Base-by-base conservation (phyloP, 1,284 basidiomycete genomes). In the Ceratobasidium sp. region DNA sequence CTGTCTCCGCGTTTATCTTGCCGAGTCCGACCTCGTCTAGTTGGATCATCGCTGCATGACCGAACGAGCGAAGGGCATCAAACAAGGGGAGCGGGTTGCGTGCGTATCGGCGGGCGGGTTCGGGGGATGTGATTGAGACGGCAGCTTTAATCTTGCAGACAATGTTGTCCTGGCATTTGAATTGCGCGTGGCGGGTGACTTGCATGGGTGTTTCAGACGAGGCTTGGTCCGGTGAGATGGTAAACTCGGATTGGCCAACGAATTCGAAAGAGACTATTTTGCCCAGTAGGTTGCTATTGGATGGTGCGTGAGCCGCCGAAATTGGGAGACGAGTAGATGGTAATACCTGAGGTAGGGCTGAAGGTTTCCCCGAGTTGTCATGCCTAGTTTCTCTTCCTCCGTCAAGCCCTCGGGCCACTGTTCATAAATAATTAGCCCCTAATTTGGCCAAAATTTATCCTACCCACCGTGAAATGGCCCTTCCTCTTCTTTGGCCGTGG, bases 211-310 rank as follows among this genome's bases (percentile, higher is more conserved):
- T 58, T 19, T 54, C 49, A 6, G 22, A n/a, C 5, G 65, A 56
- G 16, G 65, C 65, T 3, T 56, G 2, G 34, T 69, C 65, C 2
- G 65, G 65, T 1, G 53, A n/a, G 3, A 56, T 46, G 53, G 29
- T 54, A 1, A 34, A 37, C 29, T 54, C 48, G 27, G 65, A 56
- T 37, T 69, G 65, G 37, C 65, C 51, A 31, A 69, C 53, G 39
- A 69, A 19, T n/a, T 69, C 65, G 41, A 69, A 69, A 13, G 65
- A 69, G 24, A 69, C 65, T 16, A 69, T 69, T 37, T 69, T 69
- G 37, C 65, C 53, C 37, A 69, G 37, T 13, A 69, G 53, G 2
- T 51, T 27, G 48, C 65, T 69, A 56, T 13, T 27, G 24, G 41
- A 9, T 13, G 48, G 48, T 53, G 27, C n/a, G 22, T 68, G 49